Conservation (phyloP, 164 flowering plant genomes). For the Vitis rotundifolia region DNA sequence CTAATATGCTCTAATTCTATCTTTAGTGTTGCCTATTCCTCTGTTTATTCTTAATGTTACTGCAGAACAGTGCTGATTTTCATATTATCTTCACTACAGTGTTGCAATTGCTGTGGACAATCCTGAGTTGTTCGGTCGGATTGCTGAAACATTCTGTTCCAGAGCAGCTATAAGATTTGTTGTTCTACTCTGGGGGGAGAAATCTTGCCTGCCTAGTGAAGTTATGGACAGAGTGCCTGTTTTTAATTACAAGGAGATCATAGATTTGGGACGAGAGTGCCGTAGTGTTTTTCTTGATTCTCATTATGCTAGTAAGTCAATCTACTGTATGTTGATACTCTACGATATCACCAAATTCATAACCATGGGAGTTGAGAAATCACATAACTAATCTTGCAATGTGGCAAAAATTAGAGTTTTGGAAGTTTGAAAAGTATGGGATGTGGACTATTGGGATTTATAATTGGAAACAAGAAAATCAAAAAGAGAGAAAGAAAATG, state of each 20-base stretch:
- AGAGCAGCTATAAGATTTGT: slow-evolving; percentile 52
- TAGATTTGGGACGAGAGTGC: slow-evolving; percentile 63
- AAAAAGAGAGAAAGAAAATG: too few relatives aligned
- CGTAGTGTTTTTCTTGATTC: slow-evolving; percentile 41
- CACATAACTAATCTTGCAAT: background rate
- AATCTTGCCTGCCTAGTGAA: slow-evolving; percentile 41
- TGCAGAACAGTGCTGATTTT: slow-evolving; percentile 11
- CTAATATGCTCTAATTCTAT: background rate
- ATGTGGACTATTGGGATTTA: too few relatives aligned
- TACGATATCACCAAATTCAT: background rate
- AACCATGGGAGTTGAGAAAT: too few relatives aligned
- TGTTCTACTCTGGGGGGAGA: slow-evolving; percentile 93
- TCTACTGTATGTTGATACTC: background rate
- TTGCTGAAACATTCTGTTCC: slow-evolving; percentile 51
- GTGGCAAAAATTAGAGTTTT: background rate
- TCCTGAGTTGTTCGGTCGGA: slow-evolving; percentile 65
- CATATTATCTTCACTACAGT: slow-evolving; percentile 40
- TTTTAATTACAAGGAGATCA: slow-evolving; percentile 63
- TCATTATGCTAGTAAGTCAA: slow-evolving; percentile 55
- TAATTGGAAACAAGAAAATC: too few relatives aligned
- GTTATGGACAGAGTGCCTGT: slow-evolving; percentile 39
- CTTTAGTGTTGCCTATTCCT: background rate
- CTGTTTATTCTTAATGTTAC: background rate
- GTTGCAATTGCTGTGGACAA: slow-evolving; percentile 81
- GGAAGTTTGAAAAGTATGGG: too few relatives aligned